phyloP scores from a whole-genome alignment of 192 early-diverging fungal genomes.

The Coemansia sp. region DNA sequence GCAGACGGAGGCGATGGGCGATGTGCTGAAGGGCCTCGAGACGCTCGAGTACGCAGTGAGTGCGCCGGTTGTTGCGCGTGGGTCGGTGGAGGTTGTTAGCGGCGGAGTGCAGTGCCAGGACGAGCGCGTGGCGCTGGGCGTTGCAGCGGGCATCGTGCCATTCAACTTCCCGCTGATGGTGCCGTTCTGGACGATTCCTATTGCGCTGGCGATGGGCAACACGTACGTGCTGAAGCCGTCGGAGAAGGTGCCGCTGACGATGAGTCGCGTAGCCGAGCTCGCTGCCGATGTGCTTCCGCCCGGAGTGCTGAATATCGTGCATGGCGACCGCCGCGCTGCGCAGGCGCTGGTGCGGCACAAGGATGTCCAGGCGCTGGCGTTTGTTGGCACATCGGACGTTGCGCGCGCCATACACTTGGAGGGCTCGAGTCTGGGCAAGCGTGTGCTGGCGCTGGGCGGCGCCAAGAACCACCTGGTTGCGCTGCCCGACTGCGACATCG shows the following conservation, averaged over 20 bases:
- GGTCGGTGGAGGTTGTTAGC: slow-evolving; percentile 65
- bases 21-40: slow-evolving; percentile 76
- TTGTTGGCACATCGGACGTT: slow-evolving; percentile 82
- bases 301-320: slow-evolving; percentile 76
- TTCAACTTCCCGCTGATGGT: slow-evolving; percentile 89
- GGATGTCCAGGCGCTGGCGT: slow-evolving; percentile 67
- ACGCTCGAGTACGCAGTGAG: slow-evolving; percentile 77
- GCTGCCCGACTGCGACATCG: slow-evolving; percentile 70
- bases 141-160: slow-evolving; percentile 77
- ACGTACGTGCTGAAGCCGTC: slow-evolving; percentile 77
- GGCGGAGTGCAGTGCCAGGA: slow-evolving; percentile 69
- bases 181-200: slow-evolving; percentile 79
- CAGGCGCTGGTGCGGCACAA: slow-evolving; percentile 62
- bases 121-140: slow-evolving; percentile 66
- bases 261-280: slow-evolving; percentile 65
- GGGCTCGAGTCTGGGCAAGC: slow-evolving; percentile 61
- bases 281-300: slow-evolving; percentile 63
- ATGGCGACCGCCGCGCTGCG: slow-evolving; percentile 61
- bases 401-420: slow-evolving; percentile 60
- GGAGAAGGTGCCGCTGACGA: slow-evolving; percentile 82
- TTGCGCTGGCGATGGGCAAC: slow-evolving; percentile 70
- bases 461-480: slow-evolving; percentile 84
- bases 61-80: slow-evolving; percentile 64
- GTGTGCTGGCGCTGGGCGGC: slow-evolving; percentile 71
- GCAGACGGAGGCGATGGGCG: slow-evolving; percentile 67